Percentiles rank a stretch among this genome's conserved stretches.
Conservation (phyloP, 805 yeast species). For the Tetrapisispora nanseiensis region DNA sequence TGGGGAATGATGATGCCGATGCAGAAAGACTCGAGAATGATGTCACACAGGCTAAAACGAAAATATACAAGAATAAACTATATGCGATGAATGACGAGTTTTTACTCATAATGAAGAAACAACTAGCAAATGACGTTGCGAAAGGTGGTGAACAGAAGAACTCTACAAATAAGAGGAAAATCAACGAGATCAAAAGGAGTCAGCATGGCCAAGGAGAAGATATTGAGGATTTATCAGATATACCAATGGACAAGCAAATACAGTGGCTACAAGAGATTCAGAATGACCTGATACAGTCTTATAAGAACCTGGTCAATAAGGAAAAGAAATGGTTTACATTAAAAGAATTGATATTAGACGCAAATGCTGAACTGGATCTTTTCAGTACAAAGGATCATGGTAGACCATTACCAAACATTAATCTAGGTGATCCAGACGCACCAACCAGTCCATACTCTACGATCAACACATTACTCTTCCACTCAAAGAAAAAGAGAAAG, state of each 20-base stretch:
- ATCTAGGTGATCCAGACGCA: slow-evolving; percentile 2
- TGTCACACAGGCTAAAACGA: slow-evolving; percentile 17
- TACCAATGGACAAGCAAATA: slow-evolving; percentile 7
- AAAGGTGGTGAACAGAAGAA: neutral
- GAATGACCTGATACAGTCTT: slow-evolving; percentile 12
- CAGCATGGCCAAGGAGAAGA: neutral
- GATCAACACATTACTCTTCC: slow-evolving; percentile 1
- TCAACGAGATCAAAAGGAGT: neutral
- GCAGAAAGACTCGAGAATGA: slow-evolving; percentile 12
- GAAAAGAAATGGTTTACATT: slow-evolving; percentile 27
- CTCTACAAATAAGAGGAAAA: too few relatives aligned
- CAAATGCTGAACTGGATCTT: slow-evolving; percentile 27
- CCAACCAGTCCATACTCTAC: slow-evolving; percentile 4
- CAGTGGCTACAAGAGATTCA: slow-evolving; percentile 18
- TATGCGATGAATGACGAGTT: slow-evolving; percentile 24
- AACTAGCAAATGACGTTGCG: neutral
- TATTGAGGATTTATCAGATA: neutral
- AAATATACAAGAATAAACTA: slow-evolving; percentile 20
- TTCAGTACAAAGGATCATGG: slow-evolving; percentile 16
- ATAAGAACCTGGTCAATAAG: slow-evolving; percentile 10
- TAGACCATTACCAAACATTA: neutral
- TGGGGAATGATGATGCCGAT: slow-evolving; percentile 3
- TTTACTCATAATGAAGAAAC: slow-evolving; percentile 7
- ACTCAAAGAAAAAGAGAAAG: slow-evolving; percentile 1
- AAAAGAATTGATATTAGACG: slow-evolving; percentile 26